Base-by-base conservation (phyloP, 2,329 filamentous ascomycete species). In the Samsoniella hepiali region DNA sequence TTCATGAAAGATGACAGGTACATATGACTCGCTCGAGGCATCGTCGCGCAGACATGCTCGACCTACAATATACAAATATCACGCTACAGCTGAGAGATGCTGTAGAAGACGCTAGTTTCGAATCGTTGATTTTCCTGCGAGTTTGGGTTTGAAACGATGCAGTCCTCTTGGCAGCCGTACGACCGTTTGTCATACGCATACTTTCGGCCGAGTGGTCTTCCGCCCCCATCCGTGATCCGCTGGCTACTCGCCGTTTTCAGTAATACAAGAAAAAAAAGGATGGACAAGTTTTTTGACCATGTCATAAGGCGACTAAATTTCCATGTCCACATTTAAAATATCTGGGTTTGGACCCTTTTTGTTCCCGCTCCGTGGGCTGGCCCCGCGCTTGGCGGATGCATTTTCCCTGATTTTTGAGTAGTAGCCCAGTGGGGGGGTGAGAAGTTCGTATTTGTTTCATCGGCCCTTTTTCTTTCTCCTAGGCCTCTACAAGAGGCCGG, bases 381-480 rank as follows among this genome's bases (percentile, higher is more conserved):
- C 15, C 40, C 54, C 54, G 54, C 54, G 54, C 55, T 47, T 47
- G 55, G 27, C 55, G 47, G 31, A 27, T 29, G 17, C 42, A 8
- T 22, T 36, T 58, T 36, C 55, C 42, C 11, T 32, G 55, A n/a
- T 58, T 58, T 58, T 56, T 15, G 17, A n/a, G 42, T 10, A 45
- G 42, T 45, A 15, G 17, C n/a, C 22, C 53, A 42, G 53, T 31
- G 53, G 53, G 38, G 53, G 27, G 3, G 34, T 22, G 10, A 2
- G 38, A 40, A 15, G 15, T 34, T 58, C 55, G 55, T 58, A 58
- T 58, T 58, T 47, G 17, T 32, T 22, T 15, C 53, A 31, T 40
- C 38, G 53, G 53, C 22, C 53, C 53, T 34, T 54, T 22, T 54
- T 40, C 38, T 40, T 4, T 13, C 40, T 2, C 34, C 13, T 47